Conservation (phyloP, 805 yeast genomes). For the Saccharomycopsis fibuligera region DNA sequence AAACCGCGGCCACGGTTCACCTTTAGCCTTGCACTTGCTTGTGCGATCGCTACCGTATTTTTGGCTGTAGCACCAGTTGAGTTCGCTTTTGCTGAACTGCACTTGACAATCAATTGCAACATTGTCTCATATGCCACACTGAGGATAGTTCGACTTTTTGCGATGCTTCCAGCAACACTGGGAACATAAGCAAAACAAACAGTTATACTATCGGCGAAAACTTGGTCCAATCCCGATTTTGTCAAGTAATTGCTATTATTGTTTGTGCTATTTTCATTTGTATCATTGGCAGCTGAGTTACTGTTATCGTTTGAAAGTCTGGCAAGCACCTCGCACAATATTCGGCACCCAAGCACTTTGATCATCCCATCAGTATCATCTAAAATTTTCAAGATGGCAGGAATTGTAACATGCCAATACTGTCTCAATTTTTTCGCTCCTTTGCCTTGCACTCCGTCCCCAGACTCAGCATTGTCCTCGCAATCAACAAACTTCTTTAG, state of each 20-base stretch:
- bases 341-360: conserved; percentile 4
- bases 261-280: too few species aligned
- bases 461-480: neutral
- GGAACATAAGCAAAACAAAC: conserved; percentile 7
- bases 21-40: too few species aligned
- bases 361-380: conserved; percentile 9
- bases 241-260: conserved; percentile 9
- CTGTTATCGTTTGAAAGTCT: neutral
- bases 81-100: too few species aligned
- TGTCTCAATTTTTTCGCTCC: too few species aligned
- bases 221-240: neutral
- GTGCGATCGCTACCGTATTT: too few species aligned
- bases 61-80: too few species aligned
- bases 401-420: neutral
- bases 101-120: neutral
- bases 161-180: neutral
- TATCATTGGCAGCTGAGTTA: neutral
- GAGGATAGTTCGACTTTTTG: neutral
- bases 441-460: too few species aligned
- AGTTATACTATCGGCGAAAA: neutral
- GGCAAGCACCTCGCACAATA: neutral
- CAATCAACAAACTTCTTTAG: neutral
- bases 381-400: conserved; percentile 3
- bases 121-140: neutral
- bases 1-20: too few species aligned